Evolutionary conservation across 768 basidiomycete species (phyloP), one percentile per base, ranked within the genome.

Genomic region (Omphalotus guepiniiformis): DNA sequence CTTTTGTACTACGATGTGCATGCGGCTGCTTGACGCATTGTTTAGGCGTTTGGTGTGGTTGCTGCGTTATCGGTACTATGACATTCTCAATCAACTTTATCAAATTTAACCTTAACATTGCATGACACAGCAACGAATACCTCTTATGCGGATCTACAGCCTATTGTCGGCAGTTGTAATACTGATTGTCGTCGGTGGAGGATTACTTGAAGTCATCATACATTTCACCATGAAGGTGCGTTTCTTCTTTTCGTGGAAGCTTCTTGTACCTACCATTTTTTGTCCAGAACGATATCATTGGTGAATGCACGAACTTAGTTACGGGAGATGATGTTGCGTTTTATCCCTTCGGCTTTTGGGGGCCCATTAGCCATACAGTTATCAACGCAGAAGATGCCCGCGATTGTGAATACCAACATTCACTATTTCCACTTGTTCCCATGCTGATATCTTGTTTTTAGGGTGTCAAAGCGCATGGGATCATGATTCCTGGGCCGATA

Each of bases 171-270:
- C 68, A 0, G 50, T 76, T 2, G 73, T 72, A 5, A 59, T 76
- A 16, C 58, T 83, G 39, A 56, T 82, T 2, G 65, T 83, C 19
- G 54, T 75, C 5, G 84, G 65, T 0, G 63, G 76, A 3, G 78
- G 75, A 6, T 52, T 89, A 32, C 56, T 83, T 52, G 72, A 79
- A 23, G 66, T 79, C 7, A 61, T 90, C 6, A 67, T 78, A 1
- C 88, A 91, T 56, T 89, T 88, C 53, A 70, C 69, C 0, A 72
- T 73, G 67, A 89, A 88, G 77, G 86, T 79, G 34, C 19, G 65
- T 57, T 0, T 30, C 19, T 44, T 27, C 5, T 39, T 34, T 19
- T 4, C 7, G 11, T 4, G n/a, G 7, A 19, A 15, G 21, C 13
- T 37, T 27, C 29, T 22, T 11, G 7, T 46, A 3, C 3, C 22